These are phyloP conservation scores for Rostrohypoxylon terebratum DNA, from an alignment of 495 filamentous ascomycete genomes.

Conservation along the genomic window DNA sequence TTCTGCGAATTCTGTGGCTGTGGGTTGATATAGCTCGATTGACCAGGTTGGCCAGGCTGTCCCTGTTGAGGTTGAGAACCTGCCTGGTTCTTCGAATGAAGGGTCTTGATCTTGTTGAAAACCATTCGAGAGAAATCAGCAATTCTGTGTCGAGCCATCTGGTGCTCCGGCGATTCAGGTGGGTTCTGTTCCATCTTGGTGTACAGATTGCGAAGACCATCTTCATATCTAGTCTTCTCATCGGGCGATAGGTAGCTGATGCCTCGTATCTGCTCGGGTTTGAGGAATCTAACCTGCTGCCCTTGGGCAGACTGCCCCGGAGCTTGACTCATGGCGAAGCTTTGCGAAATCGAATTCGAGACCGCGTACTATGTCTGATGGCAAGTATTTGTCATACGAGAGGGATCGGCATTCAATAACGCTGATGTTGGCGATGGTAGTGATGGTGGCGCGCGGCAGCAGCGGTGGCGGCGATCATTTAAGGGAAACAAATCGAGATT, in stretches of 20 bases:
- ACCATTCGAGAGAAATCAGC: conserved; percentile 73
- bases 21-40: conserved; percentile 10
- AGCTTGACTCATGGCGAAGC: conserved; percentile 51
- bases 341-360: too few species aligned
- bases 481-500: not conserved
- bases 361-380: not conserved
- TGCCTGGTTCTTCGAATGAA: conserved; percentile 39
- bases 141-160: conserved; percentile 72
- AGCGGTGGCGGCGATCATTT: not conserved
- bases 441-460: not conserved
- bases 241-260: conserved; percentile 63
- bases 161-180: conserved; percentile 66
- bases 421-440: not conserved
- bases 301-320: conserved; percentile 51
- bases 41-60: conserved; percentile 26
- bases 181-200: conserved; percentile 68
- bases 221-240: conserved; percentile 74
- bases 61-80: conserved; percentile 28
- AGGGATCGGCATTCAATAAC: not conserved
- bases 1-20: conserved; percentile 39
- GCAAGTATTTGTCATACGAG: not conserved
- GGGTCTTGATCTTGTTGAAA: conserved; percentile 64
- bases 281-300: conserved; percentile 44
- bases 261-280: conserved; percentile 61
- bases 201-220: conserved; percentile 71